Evolutionary conservation across 2,329 filamentous ascomycete species (phyloP).

Genomic region (Aspergillus pseudonomiae): DNA sequence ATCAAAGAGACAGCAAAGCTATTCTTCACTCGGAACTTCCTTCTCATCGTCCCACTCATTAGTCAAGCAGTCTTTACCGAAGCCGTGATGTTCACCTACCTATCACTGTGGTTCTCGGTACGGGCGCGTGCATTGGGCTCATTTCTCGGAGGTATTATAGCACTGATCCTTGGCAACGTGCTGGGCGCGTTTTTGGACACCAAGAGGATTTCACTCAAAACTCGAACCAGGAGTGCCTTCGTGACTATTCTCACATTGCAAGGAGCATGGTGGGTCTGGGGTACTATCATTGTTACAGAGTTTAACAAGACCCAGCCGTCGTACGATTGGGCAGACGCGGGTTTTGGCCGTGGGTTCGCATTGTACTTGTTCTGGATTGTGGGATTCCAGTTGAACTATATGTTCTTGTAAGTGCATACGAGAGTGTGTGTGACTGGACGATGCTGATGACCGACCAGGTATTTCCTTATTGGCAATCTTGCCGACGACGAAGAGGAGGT

Average conservation of each 20-base stretch:
- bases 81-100: slow-evolving; percentile 72
- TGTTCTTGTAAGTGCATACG: slow-evolving; percentile 60
- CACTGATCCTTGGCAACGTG: slow-evolving; percentile 66
- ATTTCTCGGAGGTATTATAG: slow-evolving; percentile 69
- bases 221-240: slow-evolving; percentile 60
- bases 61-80: slow-evolving; percentile 72
- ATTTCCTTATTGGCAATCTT: slow-evolving; percentile 71
- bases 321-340: slow-evolving; percentile 66
- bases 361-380: slow-evolving; percentile 69
- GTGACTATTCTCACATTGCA: slow-evolving; percentile 55
- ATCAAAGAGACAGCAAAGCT: slow-evolving; percentile 61
- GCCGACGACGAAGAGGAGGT: slow-evolving; percentile 65
- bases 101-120: slow-evolving; percentile 70
- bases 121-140: slow-evolving; percentile 70
- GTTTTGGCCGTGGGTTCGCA: slow-evolving; percentile 68
- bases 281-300: slow-evolving; percentile 64
- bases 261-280: slow-evolving; percentile 74
- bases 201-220: slow-evolving; percentile 56
- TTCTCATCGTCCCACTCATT: slow-evolving; percentile 69
- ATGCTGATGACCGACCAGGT: slow-evolving; percentile 44
- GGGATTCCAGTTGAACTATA: slow-evolving; percentile 73
- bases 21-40: slow-evolving; percentile 64
- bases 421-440: no score
- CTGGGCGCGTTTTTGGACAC: slow-evolving; percentile 68
- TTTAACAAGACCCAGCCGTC: slow-evolving; percentile 61